phyloP scores from a whole-genome alignment of 1,139 yeast species.

The Scheffersomyces stambukii region DNA sequence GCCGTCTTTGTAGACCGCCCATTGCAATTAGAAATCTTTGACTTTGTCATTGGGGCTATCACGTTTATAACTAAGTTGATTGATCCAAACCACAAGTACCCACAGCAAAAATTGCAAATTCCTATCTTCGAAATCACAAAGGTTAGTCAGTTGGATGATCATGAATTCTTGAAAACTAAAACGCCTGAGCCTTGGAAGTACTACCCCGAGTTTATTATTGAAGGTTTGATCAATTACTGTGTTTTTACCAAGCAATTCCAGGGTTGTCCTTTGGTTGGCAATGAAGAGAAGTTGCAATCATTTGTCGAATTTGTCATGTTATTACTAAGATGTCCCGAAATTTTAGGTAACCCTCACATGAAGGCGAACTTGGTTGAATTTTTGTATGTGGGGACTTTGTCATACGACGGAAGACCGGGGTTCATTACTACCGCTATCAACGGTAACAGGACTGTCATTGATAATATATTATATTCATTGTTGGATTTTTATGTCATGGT shows the following conservation, averaged over 20 bases:
- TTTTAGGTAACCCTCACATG: constrained; percentile 89
- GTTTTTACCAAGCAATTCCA: constrained; percentile 58
- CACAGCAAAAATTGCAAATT: constrained; percentile 48
- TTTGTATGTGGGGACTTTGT: constrained; percentile 70
- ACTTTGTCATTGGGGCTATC: constrained; percentile 71
- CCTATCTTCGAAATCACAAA: constrained; percentile 60
- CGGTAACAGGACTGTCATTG: constrained; percentile 55
- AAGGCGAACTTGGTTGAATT: constrained; percentile 82
- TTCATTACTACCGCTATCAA: constrained; percentile 65
- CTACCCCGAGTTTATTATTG: constrained; percentile 82
- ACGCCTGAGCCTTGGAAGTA: constrained; percentile 78
- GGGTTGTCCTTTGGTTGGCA: constrained; percentile 56
- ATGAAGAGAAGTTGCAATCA: constrained; percentile 46
- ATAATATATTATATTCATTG: constrained; percentile 73
- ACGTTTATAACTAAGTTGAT: constrained; percentile 67
- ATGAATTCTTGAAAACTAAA: constrained; percentile 58
- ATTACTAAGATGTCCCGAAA: constrained; percentile 78
- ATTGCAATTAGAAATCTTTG: constrained; percentile 65
- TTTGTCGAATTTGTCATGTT: constrained; percentile 72
- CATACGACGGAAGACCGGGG: constrained; percentile 62
- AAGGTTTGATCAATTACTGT: constrained; percentile 76
- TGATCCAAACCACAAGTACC: constrained; percentile 67
- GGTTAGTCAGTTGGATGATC: constrained; percentile 57
- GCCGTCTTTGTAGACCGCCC: constrained; percentile 55
- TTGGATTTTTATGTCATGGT: constrained; percentile 91